A percentile compares a stretch with the other conserved stretches of the same genome.
Conservation (phyloP, 257 asterid genomes). For the Primulina huaijiensis region DNA sequence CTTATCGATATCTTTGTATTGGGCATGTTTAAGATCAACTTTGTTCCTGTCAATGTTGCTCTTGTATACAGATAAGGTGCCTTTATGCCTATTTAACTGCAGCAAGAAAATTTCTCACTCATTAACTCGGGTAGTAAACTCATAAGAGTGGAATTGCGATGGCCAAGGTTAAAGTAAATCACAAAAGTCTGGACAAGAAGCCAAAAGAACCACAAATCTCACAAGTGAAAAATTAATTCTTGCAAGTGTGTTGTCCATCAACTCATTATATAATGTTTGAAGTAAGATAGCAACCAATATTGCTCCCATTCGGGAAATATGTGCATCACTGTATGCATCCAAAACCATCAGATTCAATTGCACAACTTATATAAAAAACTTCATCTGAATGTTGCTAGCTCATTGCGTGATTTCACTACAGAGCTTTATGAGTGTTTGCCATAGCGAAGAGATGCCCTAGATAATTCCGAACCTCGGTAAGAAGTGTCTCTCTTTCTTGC, state of each 20-base stretch:
- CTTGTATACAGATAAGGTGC: constrained; percentile 78
- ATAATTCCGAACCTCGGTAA: constrained; percentile 68
- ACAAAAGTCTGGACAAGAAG: constrained; percentile 8
- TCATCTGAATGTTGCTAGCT: constrained; percentile 4
- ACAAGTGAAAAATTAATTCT: neutral
- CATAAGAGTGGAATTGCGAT: constrained; percentile 9
- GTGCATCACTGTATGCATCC: constrained; percentile 1
- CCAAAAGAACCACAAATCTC: neutral
- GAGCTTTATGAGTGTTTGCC: neutral
- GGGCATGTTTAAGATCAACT: constrained; percentile 84
- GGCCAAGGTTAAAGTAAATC: constrained; percentile 6
- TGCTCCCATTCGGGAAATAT: constrained; percentile 1
- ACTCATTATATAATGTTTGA: neutral
- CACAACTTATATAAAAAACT: neutral
- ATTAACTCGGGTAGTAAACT: constrained; percentile 7
- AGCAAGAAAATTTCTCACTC: constrained; percentile 29
- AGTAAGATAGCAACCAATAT: constrained; percentile 1
- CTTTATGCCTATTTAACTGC: constrained; percentile 76
- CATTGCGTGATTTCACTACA: constrained; percentile 4
- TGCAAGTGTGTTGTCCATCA: constrained; percentile 1
- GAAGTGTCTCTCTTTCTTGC: constrained; percentile 77
- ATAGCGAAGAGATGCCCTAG: neutral
- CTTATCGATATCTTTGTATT: constrained; percentile 93
- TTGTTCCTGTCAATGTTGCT: constrained; percentile 72
- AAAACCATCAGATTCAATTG: constrained; percentile 15